A percentile compares a stretch with the other conserved stretches of the same genome.
phyloP scores from a whole-genome alignment of 257 asterid species.

The Scutellaria galericulata region DNA sequence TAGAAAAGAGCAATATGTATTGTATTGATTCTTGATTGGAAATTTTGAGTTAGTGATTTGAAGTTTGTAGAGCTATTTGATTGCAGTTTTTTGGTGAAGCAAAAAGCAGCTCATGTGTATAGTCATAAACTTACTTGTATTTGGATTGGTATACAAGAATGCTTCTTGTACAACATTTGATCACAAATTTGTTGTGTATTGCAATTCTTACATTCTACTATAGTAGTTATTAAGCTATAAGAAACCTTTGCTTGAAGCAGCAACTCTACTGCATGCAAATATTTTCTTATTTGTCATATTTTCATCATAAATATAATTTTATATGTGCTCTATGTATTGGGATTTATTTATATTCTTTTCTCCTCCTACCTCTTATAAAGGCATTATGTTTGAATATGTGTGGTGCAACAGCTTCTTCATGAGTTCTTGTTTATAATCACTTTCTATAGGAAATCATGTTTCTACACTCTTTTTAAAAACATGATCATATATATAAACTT shows the following conservation, averaged over 20 bases:
- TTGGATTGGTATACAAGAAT: conserved; percentile 45
- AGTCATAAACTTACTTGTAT: conserved; percentile 49
- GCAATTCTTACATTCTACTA: conserved; percentile 26
- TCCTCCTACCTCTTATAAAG: no score
- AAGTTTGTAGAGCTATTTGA: conserved; percentile 44
- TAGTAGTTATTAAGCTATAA: background rate
- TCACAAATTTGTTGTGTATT: conserved; percentile 35
- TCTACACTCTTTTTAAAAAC: no score
- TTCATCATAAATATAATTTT: no score
- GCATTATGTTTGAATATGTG: no score
- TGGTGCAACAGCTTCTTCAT: no score
- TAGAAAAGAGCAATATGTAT: conserved; percentile 24
- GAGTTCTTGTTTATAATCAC: no score
- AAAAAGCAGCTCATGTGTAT: conserved; percentile 46
- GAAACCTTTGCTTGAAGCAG: background rate
- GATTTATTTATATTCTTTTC: no score
- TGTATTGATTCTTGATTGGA: conserved; percentile 49
- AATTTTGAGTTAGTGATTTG: conserved; percentile 44
- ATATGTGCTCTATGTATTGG: no score
- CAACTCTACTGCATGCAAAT: no score
- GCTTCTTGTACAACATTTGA: conserved; percentile 47
- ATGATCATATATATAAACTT: no score
- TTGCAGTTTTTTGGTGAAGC: conserved; percentile 43
- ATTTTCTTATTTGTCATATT: no score
- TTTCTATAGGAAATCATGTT: no score